Conservation (phyloP, 2,329 filamentous ascomycete species). For the Fusarium illudens region DNA sequence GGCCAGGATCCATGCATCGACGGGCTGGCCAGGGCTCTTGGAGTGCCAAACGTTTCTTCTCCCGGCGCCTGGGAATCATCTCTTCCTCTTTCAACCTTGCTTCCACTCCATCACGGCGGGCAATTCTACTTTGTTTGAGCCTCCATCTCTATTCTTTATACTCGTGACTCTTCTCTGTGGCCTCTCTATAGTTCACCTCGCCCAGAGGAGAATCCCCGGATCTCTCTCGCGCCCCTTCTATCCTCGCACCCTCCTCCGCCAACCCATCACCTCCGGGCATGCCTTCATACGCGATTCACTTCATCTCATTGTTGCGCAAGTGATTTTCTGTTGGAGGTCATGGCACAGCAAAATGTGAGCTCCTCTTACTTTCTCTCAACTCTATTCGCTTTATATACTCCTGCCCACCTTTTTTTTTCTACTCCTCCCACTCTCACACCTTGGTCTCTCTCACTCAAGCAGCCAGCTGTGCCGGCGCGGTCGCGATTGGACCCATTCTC, state of each 20-base stretch:
- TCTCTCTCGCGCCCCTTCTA: conserved; percentile 18
- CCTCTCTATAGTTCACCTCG: conserved; percentile 1
- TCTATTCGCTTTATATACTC: conserved; percentile 27
- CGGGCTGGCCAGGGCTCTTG: conserved; percentile 47
- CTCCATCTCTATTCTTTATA: conserved; percentile 22
- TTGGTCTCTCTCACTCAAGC: conserved; percentile 21
- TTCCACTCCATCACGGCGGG: conserved; percentile 43
- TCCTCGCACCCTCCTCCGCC: conserved; percentile 32
- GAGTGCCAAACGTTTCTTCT: conserved; percentile 52
- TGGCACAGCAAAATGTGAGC: conserved; percentile 53
- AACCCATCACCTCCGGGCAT: conserved; percentile 43
- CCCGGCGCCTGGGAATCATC: conserved; percentile 48
- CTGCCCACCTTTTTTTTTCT: conserved; percentile 20
- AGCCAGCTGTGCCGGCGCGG: conserved; percentile 23
- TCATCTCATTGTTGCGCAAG: conserved; percentile 48
- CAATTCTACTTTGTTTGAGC: conserved; percentile 40
- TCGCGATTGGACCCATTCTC: conserved; percentile 35
- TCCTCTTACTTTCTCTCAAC: conserved; percentile 12
- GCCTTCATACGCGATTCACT: conserved; percentile 45
- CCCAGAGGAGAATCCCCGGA: conserved; percentile 1
- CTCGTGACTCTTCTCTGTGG: neutral
- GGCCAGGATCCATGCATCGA: conserved; percentile 38
- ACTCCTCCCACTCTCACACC: conserved; percentile 13
- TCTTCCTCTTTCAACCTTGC: conserved; percentile 49
- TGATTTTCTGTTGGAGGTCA: conserved; percentile 47